Percentiles rank a stretch among this genome's conserved stretches.
Conservation (phyloP, 352 stramenopile genomes). For the Globisporangium lucens region DNA sequence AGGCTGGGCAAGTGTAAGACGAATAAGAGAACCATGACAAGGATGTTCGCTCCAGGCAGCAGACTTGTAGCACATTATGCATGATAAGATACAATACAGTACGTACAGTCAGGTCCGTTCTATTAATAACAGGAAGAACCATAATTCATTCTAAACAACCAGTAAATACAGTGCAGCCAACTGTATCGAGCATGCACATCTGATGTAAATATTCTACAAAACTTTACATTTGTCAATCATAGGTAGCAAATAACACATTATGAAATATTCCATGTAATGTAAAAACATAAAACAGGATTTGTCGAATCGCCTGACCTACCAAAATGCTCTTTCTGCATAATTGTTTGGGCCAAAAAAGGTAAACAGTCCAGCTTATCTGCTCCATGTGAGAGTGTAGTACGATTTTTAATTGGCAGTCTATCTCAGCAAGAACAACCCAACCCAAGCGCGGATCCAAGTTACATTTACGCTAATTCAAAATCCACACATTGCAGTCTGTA, state of each 20-base stretch:
- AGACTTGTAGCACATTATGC: not conserved
- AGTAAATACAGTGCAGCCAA: too few relatives aligned
- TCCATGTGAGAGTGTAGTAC: not conserved
- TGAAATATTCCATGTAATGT: too few relatives aligned
- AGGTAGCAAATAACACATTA: too few relatives aligned
- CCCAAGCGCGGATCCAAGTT: not conserved
- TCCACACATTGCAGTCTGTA: too few relatives aligned
- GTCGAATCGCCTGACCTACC: too few relatives aligned
- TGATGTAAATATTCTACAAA: too few relatives aligned
- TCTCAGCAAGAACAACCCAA: not conserved
- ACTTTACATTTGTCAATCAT: too few relatives aligned
- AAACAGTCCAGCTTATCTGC: not conserved
- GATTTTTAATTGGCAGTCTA: not conserved
- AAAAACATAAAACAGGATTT: not conserved
- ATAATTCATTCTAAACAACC: too few relatives aligned
- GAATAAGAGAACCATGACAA: not conserved
- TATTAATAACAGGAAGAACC: too few relatives aligned
- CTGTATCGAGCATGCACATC: too few relatives aligned
- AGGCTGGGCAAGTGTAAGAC: not conserved
- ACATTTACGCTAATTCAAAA: not conserved
- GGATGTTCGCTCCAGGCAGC: too few relatives aligned
- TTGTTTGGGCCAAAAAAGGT: not conserved
- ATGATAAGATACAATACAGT: not conserved
- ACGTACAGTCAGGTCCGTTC: too few relatives aligned
- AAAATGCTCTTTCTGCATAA: not conserved